Conservation (phyloP, 345 rosid species). For the Hibiscus syriacus region DNA sequence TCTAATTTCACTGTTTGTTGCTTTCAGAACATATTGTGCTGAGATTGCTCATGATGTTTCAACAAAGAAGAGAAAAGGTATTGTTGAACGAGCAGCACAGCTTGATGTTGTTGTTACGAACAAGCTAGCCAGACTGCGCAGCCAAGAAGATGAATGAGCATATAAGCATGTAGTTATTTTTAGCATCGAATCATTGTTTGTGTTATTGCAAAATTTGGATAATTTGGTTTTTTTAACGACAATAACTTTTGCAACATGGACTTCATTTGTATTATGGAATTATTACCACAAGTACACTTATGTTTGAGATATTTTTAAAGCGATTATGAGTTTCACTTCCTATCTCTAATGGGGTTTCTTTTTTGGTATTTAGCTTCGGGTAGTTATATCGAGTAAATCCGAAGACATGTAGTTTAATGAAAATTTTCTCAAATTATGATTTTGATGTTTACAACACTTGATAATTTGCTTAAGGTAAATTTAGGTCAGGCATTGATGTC, state of each 20-base stretch:
- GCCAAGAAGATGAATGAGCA: constrained; percentile 77
- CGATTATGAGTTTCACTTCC: background rate
- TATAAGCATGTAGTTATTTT: background rate
- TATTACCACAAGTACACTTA: background rate
- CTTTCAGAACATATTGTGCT: constrained; percentile 62
- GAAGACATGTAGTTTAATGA: too few relatives aligned
- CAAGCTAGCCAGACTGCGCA: constrained; percentile 66
- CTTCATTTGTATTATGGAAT: background rate
- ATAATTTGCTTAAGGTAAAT: too few relatives aligned
- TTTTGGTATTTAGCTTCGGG: too few relatives aligned
- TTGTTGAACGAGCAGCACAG: constrained; percentile 77
- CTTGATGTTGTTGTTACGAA: constrained; percentile 69
- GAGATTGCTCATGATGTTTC: constrained; percentile 84
- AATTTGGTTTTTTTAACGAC: background rate
- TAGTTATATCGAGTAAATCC: too few relatives aligned
- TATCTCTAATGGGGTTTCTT: too few relatives aligned
- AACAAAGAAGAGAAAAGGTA: constrained; percentile 71
- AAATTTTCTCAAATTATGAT: too few relatives aligned
- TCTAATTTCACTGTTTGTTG: background rate
- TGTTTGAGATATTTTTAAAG: background rate
- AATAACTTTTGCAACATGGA: background rate
- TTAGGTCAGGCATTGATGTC: background rate
- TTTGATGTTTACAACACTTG: too few relatives aligned
- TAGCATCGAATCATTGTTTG: background rate
- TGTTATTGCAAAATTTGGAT: background rate